Base-by-base conservation (phyloP, 1,139 yeast species). In the Candida sp. region DNA sequence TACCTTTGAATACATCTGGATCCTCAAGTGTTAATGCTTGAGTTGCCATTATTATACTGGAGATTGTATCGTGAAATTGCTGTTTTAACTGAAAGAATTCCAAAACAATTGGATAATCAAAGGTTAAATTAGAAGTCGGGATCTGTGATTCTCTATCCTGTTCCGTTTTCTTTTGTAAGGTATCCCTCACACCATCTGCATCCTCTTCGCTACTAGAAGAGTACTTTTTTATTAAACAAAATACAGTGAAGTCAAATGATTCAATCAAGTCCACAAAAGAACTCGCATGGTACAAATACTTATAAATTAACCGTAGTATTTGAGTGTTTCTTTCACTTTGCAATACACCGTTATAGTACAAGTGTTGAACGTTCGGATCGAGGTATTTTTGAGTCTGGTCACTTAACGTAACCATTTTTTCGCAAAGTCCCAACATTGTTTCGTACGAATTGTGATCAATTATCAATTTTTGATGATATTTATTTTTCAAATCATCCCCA, bases 61-160 rank as follows among this genome's bases (percentile, higher is more conserved):
- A 70, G 35, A 85, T 69, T 5, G 76, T 64, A 51, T 86, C 84
- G 60, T 89, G 93, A 36, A 87, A 63, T 21, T 79, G 73, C 57
- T 89, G 97, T 55, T 89, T 90, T 40, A 78, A 69, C 49, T 84
- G 86, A 57, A 84, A 79, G 58, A 87, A 88, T 43, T 88, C 95
- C 33, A 83, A 72, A 8, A 89, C 75, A 19, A 84, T 71, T 1
- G 88, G 85, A 52, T 83, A 76, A 42, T 81, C 81, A 52, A 77
- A 70, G 4, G 76, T 65, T 29, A 79, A 60, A 40, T 61, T 66
- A 33, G 62, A 51, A 6, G 47, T 39, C 9, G 50, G 43, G 21
- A 38, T 9, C 19, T 27, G 15, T 8, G 39, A 22, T 7, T 29
- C 39, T 5, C n/a, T 21, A 19, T 15, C 23, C 12, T 37, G 25